Evolutionary conservation across 2,329 filamentous ascomycete species (phyloP).

Genomic region (Fusarium buharicum): DNA sequence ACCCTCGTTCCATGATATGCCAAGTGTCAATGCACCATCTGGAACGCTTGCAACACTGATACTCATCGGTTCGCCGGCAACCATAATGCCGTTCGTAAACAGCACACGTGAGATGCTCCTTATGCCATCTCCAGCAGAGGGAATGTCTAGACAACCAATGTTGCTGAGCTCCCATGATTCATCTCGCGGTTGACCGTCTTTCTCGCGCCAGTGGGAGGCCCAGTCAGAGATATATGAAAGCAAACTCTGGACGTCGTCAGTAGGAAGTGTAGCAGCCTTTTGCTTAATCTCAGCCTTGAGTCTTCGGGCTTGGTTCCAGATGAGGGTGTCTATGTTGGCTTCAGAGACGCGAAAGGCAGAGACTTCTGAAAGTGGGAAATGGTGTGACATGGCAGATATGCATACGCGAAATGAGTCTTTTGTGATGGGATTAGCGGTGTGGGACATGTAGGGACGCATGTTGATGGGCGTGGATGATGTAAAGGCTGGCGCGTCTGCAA

Average conservation of each 20-base stretch:
- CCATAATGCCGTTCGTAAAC: conserved; percentile 62
- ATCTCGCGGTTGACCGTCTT: conserved; percentile 56
- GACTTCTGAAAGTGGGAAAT: conserved; percentile 43
- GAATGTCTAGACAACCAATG: conserved; percentile 55
- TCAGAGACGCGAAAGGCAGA: conserved; percentile 40
- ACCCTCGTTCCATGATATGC: conserved; percentile 60
- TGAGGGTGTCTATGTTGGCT: conserved; percentile 39
- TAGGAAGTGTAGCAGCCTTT: conserved; percentile 50
- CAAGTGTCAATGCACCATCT: conserved; percentile 54
- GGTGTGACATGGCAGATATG: conserved; percentile 51
- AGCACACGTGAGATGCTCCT: conserved; percentile 54
- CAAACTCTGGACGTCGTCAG: conserved; percentile 57
- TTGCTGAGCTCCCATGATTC: conserved; percentile 65
- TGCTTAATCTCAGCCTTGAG: conserved; percentile 51
- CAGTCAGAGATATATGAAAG: conserved; percentile 58
- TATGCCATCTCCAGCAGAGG: conserved; percentile 42
- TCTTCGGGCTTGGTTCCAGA: conserved; percentile 57
- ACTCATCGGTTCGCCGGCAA: conserved; percentile 55
- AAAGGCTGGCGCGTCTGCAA: conserved; percentile 53
- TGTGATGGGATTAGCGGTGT: conserved; percentile 44
- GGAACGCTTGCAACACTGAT: conserved; percentile 61
- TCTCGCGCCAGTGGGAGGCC: conserved; percentile 52
- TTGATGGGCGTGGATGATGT: conserved; percentile 56
- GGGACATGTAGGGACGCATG: conserved; percentile 54
- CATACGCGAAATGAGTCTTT: conserved; percentile 53